Evolutionary conservation across 73 alveolate species (phyloP).

Genomic region (Paramecium biaurelia): DNA sequence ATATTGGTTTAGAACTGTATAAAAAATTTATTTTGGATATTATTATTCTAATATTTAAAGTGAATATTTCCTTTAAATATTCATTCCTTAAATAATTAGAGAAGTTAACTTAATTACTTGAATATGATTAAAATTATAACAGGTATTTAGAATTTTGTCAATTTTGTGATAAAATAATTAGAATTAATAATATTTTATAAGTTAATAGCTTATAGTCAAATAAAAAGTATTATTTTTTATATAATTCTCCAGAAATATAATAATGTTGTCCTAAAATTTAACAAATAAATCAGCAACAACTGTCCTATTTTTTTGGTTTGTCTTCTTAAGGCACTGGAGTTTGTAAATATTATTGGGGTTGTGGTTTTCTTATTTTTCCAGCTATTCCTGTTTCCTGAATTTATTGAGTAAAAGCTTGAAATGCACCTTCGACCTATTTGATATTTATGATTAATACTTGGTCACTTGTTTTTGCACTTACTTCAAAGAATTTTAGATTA

Average conservation of each 20-base stretch:
- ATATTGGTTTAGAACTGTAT: background rate
- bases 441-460: background rate
- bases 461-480: constrained; percentile 43
- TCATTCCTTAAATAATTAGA: too few relatives aligned
- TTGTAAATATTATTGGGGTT: background rate
- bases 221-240: too few relatives aligned
- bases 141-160: background rate
- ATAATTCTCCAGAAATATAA: background rate
- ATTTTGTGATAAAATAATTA: background rate
- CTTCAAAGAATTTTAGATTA: constrained; percentile 6
- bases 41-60: background rate
- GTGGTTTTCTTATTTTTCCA: background rate
- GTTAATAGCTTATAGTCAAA: background rate
- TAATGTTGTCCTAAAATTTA: background rate
- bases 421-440: background rate
- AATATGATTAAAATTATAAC: too few relatives aligned
- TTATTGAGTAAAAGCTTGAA: background rate
- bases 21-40: too few relatives aligned
- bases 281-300: constrained; percentile 8
- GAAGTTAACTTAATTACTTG: background rate
- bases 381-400: background rate
- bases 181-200: background rate
- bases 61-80: too few relatives aligned
- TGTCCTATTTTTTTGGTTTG: background rate
- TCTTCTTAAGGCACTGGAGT: background rate